Base-by-base conservation (phyloP, 2,329 filamentous ascomycete species). In the Aspergillus sp. region DNA sequence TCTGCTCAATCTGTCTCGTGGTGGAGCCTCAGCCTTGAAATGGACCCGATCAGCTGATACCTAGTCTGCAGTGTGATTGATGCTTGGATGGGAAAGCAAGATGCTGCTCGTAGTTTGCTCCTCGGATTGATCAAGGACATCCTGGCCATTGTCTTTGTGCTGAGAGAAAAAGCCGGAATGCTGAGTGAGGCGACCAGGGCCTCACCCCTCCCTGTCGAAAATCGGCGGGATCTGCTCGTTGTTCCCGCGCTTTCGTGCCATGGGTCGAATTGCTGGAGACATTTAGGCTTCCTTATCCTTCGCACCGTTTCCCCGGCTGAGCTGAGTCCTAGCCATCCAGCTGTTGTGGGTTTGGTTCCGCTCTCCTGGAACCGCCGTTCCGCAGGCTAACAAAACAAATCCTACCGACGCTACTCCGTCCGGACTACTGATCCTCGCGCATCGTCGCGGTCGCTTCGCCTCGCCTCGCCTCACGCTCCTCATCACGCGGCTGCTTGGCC, bases 301-400 rank as follows among this genome's bases (percentile, higher is more conserved):
- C 39, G 15, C 48, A 39, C n/a, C 35, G 35, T 37, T 37, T n/a
- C 48, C 35, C n/a, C 24, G 9, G 46, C 46, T 17, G 35, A 39
- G 48, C 35, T 50, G 48, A 40, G 21, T 43, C n/a, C 31, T 43
- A 46, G 35, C 48, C 46, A 31, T 37, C 24, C 37, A 50, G 56
- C 31, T 48, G 47, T 23, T 53, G 55, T 27, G 47, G 56, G 54
- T 35, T 59, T 48, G 61, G 61, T 64, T 63, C 63, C 63, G 61
- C 52, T 41, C 54, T 58, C 50, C 52, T 64, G 63, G 63, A 64
- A 64, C 59, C 48, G 43, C 57, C 45, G 53, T 55, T 52, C 50
- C 45, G 50, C n/a, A 23, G 39, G 51, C 59, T 55, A 56, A 55
- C 50, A 59, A 55, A 45, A 51, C 54, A 48, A 50, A 43, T 47